A percentile compares a stretch with the other conserved stretches of the same genome.
Conservation (phyloP, 1,284 basidiomycete species). For the Marasmius oreades region DNA sequence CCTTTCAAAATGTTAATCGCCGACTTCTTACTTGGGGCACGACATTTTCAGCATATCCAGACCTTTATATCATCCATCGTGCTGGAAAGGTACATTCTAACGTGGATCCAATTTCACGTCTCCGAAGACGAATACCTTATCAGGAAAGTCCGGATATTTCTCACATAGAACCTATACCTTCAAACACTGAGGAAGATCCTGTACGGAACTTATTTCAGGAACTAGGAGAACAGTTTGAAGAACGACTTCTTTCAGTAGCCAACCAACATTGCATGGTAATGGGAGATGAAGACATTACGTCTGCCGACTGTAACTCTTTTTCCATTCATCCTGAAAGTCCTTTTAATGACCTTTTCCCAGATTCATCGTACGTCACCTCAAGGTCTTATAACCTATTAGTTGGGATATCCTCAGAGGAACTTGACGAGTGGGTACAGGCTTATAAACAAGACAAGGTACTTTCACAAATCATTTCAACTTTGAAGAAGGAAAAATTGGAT, state of each 20-base stretch:
- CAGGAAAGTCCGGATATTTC: constrained; percentile 5
- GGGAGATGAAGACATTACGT: too few species aligned
- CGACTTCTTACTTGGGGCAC: constrained; percentile 25
- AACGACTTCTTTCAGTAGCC: constrained; percentile 22
- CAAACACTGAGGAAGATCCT: constrained; percentile 14
- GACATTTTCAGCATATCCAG: constrained; percentile 25
- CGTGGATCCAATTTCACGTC: constrained; percentile 22
- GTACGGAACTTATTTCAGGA: constrained; percentile 24
- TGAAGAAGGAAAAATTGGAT: too few species aligned
- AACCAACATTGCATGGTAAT: too few species aligned
- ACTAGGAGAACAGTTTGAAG: constrained; percentile 25
- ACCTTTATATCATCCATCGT: constrained; percentile 26
- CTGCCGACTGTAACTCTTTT: too few species aligned
- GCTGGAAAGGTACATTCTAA: constrained; percentile 28
- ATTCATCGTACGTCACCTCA: too few species aligned
- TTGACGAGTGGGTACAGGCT: too few species aligned
- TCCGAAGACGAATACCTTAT: constrained; percentile 1
- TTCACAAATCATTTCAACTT: too few species aligned
- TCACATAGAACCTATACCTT: neutral
- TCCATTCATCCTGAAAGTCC: too few species aligned
- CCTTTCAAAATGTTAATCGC: constrained; percentile 28
- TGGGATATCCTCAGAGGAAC: too few species aligned
- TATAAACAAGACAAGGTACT: too few species aligned
- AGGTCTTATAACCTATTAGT: too few species aligned
- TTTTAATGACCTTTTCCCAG: too few species aligned